Evolutionary conservation across 352 stramenopile genomes (phyloP), one percentile per base, ranked within the genome.

Genomic region (Pythium sukuiense): DNA sequence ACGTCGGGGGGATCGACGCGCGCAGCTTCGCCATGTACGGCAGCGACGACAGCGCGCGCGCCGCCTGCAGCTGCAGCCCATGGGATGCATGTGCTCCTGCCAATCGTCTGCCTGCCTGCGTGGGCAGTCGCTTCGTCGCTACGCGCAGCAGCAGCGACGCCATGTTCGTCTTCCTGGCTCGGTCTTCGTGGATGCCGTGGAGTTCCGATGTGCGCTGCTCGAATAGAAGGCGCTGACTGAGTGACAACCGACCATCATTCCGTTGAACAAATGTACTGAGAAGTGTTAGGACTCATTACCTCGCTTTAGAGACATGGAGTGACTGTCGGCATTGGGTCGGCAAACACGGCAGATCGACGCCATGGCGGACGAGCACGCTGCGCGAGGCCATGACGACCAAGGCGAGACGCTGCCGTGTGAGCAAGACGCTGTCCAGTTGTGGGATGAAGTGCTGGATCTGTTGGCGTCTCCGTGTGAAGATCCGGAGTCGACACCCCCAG

Each of bases 11-110:
- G 57, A 87, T 85, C 24, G 70, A 76, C 33, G 72, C 70, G 26
- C 77, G 79, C 54, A 89, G 68, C 57, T 85, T 74, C 30, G 80
- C 65, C 46, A 89, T 65, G 59, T 84, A 78, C 33, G 71, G 65
- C 37, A 87, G 73, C 50, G 74, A 74, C 18, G 80, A 84, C 35
- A 74, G 56, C 27, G 59, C 32, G 18, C 55, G 43, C 43, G 37
- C 32, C 55, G 37, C 55, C 53, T 29, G 18, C 16, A 29, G 58
- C 49, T 35, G 27, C 57, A 37, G 32, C 3, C 20, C n/a, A 7
- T 48, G 33, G 29, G 39, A n/a, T 45, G 33, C 39, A 24, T n/a
- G 4, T 1, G 39, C 20, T 24, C 20, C 20, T 24, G 20, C 18
- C 39, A 24, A 1, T 20, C 39, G 39, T 8, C 13, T 48, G 39